Evolutionary conservation across 2,329 filamentous ascomycete genomes (phyloP), one percentile per base, ranked within the genome.

Genomic region (Orbilia blumenaviensis): DNA sequence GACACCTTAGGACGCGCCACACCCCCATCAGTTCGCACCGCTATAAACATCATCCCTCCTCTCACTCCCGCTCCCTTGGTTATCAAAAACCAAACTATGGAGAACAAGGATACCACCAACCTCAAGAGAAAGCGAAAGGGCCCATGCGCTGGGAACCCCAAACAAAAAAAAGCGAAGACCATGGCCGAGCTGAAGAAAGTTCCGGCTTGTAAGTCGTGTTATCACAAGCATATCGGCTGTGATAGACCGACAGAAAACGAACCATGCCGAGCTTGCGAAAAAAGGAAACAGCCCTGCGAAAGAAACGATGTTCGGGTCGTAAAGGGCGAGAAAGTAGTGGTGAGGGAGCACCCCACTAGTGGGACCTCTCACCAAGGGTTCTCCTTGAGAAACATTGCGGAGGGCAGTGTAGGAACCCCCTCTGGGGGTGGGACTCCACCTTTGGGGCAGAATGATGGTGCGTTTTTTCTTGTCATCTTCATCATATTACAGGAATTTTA

Each of bases 191-290:
- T 12, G 14, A 75, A 61, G 46, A 63, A 50, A 5, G 9, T 34
- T 14, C 64, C 72, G 16, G 72, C 72, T 10, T 76, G 72, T 42
- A 76, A 76, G 32, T 34, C 36, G 1, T 76, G 72, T 25, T 76
- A 76, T 32, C 32, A 64, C 16, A 69, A 61, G 12, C 72, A 76
- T 23, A 66, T 76, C n/a, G 72, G 58, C 2, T 76, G 72, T 42
- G 64, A 69, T 2, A 46, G 64, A 14, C 3, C 8, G 1, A 25
- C 38, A 9, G 72, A 69, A 18, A 29, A 34, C 23, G 64, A 64
- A 12, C 6, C 38, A 12, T 76, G 72, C 34, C 42, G 48, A 29
- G 41, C 58, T 18, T 76, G 72, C 34, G 38, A 34, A 18, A 69
- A 52, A 18, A 21, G 42, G 16, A 38, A 36, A 1, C 23, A 60